phyloP scores from a whole-genome alignment of 768 basidiomycete genomes.

The Leucocoprinus sp. region DNA sequence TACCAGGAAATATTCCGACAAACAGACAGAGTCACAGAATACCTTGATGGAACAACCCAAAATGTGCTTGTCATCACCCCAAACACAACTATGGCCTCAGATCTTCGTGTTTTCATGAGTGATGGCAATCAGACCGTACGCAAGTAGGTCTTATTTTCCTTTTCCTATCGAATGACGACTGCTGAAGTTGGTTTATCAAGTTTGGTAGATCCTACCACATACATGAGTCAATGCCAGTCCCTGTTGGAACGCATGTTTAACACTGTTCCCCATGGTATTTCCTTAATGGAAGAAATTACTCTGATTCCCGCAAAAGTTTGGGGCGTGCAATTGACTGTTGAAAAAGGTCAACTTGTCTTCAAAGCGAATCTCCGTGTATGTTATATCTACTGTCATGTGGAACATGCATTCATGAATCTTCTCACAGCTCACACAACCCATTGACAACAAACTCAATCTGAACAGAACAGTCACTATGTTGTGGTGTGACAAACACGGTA shows the following conservation, averaged over 20 bases:
- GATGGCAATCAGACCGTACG: slow-evolving; percentile 28
- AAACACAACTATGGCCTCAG: slow-evolving; percentile 28
- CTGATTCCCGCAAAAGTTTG: slow-evolving; percentile 34
- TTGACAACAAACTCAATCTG: slow-evolving; percentile 25
- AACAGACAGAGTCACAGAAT: slow-evolving; percentile 24
- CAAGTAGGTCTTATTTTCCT: slow-evolving; percentile 14
- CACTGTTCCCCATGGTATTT: slow-evolving; percentile 36
- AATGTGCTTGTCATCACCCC: slow-evolving; percentile 26
- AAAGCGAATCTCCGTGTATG: slow-evolving; percentile 32
- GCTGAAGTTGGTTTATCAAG: slow-evolving; percentile 15
- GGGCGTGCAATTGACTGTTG: slow-evolving; percentile 28
- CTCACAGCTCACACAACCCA: slow-evolving; percentile 26
- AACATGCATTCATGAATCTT: background rate
- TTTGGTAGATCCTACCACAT: slow-evolving; percentile 25
- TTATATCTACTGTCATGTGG: slow-evolving; percentile 5
- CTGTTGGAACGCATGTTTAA: slow-evolving; percentile 40
- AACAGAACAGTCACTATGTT: slow-evolving; percentile 33
- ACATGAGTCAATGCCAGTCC: slow-evolving; percentile 29
- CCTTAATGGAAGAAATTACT: slow-evolving; percentile 36
- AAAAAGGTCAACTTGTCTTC: slow-evolving; percentile 29
- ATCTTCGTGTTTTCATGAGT: slow-evolving; percentile 26
- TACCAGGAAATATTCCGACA: background rate
- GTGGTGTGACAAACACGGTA: slow-evolving; percentile 34
- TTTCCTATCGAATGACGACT: background rate
- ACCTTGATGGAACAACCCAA: slow-evolving; percentile 26